Conservation (phyloP, 257 asterid genomes). For the Rubia yunnanensis region DNA sequence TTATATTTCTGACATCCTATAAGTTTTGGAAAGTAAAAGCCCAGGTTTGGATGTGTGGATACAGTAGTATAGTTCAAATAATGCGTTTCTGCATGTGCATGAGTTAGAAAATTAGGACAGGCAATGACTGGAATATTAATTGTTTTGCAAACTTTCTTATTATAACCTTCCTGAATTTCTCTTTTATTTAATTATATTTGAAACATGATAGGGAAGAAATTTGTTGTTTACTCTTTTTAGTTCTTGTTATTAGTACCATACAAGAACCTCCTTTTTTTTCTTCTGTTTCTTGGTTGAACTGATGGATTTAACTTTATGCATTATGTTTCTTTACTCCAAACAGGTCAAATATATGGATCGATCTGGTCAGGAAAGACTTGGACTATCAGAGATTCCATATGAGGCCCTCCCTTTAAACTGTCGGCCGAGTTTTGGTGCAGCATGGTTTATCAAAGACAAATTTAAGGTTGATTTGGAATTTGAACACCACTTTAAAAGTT, state of each 20-base stretch:
- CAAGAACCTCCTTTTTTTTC: background rate
- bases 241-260: background rate
- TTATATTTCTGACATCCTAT: no score
- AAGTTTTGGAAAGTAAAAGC: background rate
- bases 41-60: background rate
- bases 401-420: conserved; percentile 90
- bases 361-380: conserved; percentile 71
- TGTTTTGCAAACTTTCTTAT: background rate
- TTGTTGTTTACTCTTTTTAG: background rate
- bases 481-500: background rate
- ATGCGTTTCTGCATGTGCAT: background rate
- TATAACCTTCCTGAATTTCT: background rate
- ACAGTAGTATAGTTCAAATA: background rate
- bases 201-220: background rate
- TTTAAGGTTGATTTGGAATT: conserved; percentile 47
- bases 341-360: conserved; percentile 88
- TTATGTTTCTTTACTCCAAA: conserved; percentile 1
- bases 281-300: background rate
- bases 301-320: background rate
- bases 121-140: background rate
- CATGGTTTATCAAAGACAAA: conserved; percentile 85
- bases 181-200: background rate
- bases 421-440: conserved; percentile 84
- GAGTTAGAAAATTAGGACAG: background rate
- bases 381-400: conserved; percentile 87